Conservation (phyloP, 2,329 filamentous ascomycete species). For the Dactylella cylindrospora region DNA sequence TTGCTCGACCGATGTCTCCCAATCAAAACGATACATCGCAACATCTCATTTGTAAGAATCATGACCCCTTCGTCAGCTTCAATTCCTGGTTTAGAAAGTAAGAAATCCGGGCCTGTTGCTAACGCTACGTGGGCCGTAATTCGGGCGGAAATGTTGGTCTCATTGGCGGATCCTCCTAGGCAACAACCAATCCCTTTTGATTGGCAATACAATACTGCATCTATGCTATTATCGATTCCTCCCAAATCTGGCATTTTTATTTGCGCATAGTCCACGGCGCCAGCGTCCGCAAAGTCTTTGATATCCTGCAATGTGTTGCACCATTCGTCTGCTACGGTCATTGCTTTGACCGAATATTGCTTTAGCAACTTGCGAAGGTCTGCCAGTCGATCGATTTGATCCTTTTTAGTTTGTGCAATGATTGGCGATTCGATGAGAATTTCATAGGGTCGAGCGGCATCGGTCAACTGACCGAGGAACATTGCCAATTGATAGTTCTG, state of each 20-base stretch:
- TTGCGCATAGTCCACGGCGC: constrained; percentile 45
- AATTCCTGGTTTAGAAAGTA: constrained; percentile 31
- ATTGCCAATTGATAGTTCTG: constrained; percentile 9
- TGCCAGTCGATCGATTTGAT: constrained; percentile 36
- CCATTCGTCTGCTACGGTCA: constrained; percentile 45
- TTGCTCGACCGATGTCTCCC: constrained; percentile 5
- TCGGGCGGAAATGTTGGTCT: constrained; percentile 29
- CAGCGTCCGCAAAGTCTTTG: constrained; percentile 43
- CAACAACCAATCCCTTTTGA: constrained; percentile 40
- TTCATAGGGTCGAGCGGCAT: constrained; percentile 40
- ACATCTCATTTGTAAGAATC: constrained; percentile 33
- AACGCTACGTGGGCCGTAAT: constrained; percentile 35
- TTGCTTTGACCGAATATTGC: constrained; percentile 9
- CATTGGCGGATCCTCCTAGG: constrained; percentile 45
- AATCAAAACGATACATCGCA: constrained; percentile 16
- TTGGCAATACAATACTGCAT: constrained; percentile 45
- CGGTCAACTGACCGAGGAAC: constrained; percentile 24
- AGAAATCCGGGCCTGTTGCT: constrained; percentile 17
- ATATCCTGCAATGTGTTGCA: constrained; percentile 46
- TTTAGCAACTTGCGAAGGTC: constrained; percentile 12
- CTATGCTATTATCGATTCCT: constrained; percentile 43
- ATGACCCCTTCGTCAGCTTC: constrained; percentile 33
- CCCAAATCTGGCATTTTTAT: constrained; percentile 47
- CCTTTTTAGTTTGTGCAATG: constrained; percentile 38
- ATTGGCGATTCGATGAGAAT: constrained; percentile 45